Evolutionary conservation across 1,284 basidiomycete species (phyloP).

Genomic region (Sporisorium exsertum): DNA sequence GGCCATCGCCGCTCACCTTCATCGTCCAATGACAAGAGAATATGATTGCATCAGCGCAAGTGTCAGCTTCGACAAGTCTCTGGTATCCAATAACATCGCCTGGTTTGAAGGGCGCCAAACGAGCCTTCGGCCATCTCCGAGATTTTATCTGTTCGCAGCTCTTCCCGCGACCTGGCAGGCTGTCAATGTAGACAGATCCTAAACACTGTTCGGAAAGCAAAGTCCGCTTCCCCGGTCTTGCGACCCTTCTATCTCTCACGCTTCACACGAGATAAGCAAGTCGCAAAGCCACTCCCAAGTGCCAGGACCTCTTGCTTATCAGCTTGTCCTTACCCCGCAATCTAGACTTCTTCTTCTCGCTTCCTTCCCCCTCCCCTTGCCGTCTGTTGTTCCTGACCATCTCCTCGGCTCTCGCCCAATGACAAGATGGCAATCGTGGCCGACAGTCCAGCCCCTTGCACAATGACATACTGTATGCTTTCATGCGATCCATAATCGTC

Average conservation of each 20-base stretch:
- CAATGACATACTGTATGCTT: not conserved
- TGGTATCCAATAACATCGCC: constrained; percentile 16
- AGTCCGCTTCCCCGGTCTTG: constrained; percentile 1
- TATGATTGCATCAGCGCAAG: not conserved
- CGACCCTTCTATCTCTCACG: not conserved
- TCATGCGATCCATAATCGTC: not conserved
- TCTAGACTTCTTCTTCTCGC: not conserved
- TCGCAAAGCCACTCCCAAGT: not conserved
- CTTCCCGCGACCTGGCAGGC: not conserved
- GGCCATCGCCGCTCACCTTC: not conserved
- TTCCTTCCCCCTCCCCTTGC: not conserved
- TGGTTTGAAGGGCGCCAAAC: not conserved
- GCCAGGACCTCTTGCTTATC: constrained; percentile 8
- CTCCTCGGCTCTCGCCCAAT: constrained; percentile 1
- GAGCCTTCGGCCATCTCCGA: constrained; percentile 40
- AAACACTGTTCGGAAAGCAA: not conserved
- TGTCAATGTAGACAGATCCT: not conserved
- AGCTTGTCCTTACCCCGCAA: constrained; percentile 26
- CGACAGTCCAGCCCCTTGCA: not conserved
- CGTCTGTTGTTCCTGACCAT: not conserved
- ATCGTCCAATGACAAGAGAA: constrained; percentile 4
- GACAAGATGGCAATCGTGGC: not conserved
- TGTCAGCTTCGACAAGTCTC: not conserved
- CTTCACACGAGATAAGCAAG: not conserved
- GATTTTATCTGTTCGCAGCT: no score